Conservation (phyloP, 78 protist genomes). For the Emiliania huxleyi region DNA sequence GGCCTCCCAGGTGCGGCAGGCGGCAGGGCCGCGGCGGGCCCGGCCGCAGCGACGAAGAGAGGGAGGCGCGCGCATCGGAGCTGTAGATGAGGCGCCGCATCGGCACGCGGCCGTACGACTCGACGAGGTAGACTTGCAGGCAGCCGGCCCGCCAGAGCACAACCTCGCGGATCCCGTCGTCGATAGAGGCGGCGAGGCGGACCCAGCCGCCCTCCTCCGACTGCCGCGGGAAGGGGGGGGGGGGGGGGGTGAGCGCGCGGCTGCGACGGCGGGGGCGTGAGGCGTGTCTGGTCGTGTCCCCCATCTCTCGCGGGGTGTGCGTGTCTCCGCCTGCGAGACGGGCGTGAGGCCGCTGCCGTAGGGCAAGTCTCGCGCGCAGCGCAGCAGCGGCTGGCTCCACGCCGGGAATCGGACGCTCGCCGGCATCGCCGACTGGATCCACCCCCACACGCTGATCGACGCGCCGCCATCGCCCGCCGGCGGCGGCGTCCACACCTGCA, state of each 20-base stretch:
- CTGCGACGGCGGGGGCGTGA: too few relatives aligned
- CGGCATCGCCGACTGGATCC: neutral
- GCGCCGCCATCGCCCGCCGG: neutral
- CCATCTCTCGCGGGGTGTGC: too few relatives aligned
- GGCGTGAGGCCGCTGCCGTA: neutral
- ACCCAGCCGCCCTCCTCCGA: too few relatives aligned
- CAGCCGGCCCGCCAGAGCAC: neutral
- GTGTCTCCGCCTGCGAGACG: neutral
- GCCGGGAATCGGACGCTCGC: neutral
- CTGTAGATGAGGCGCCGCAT: neutral
- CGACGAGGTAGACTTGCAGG: neutral
- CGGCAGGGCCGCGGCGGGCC: neutral
- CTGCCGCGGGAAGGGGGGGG: too few relatives aligned
- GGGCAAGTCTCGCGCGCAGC: neutral
- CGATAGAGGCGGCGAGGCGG: neutral
- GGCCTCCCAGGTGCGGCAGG: neutral
- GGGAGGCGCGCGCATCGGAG: neutral
- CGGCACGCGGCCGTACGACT: neutral
- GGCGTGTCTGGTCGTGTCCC: too few relatives aligned
- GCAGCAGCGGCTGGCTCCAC: neutral
- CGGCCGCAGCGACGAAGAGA: neutral
- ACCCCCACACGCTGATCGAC: neutral
- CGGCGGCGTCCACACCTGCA: conserved; percentile 22
- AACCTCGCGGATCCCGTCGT: neutral
- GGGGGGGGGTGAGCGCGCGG: too few relatives aligned